Conservation (phyloP, 106 monocot genomes). For the Apostasia ramifera region DNA sequence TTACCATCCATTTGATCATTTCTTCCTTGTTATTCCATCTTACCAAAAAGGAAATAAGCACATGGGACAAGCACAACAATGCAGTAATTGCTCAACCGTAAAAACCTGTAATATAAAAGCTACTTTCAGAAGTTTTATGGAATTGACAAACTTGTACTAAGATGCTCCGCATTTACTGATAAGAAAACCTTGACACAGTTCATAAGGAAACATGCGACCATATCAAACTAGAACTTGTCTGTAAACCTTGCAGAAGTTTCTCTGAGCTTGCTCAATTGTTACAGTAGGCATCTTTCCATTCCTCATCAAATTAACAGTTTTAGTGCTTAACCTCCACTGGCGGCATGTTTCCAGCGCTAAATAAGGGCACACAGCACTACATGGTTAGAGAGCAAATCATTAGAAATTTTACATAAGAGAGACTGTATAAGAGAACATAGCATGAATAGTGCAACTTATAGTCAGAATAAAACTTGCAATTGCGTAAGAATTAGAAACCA, state of each 20-base stretch:
- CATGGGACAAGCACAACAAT: too few relatives aligned
- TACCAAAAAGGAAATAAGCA: too few relatives aligned
- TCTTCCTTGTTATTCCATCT: too few relatives aligned
- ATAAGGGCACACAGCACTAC: constrained; percentile 93
- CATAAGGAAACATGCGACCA: too few relatives aligned
- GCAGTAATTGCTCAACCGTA: too few relatives aligned
- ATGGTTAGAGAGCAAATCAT: constrained; percentile 1
- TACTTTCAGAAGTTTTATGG: too few relatives aligned
- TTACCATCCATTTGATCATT: too few relatives aligned
- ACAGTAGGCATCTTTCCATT: constrained; percentile 99
- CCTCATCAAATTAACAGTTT: constrained; percentile 88
- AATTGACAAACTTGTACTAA: too few relatives aligned
- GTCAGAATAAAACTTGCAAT: background rate
- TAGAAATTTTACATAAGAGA: background rate
- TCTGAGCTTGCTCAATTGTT: constrained; percentile 91
- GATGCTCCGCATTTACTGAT: too few relatives aligned
- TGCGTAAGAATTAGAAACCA: background rate
- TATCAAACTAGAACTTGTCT: background rate
- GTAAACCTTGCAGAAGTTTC: constrained; percentile 87
- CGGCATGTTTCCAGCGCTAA: constrained; percentile 96
- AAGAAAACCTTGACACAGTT: too few relatives aligned
- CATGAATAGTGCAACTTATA: background rate
- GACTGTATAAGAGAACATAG: background rate
- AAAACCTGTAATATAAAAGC: too few relatives aligned
- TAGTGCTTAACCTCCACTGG: constrained; percentile 92